Base-by-base conservation (phyloP, 176 grass and related monocot species). In the Musa itinerans region DNA sequence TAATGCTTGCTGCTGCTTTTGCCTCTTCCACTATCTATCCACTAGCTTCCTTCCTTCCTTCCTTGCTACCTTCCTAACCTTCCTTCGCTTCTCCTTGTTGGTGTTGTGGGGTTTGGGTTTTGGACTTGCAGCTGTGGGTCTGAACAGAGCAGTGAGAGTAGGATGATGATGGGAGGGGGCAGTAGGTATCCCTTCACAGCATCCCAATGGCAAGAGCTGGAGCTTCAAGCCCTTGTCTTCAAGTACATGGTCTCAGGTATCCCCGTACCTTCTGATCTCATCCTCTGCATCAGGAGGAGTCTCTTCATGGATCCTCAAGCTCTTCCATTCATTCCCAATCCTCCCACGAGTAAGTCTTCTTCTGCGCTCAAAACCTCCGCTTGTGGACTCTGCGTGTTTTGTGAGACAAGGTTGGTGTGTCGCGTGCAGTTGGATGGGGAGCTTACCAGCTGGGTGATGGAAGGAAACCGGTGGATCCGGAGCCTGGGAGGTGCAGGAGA, bases 401-500 rank as follows among this genome's bases (percentile, higher is more conserved):
- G 17, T 61, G 16, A 61, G 17, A 15, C n/a, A 21, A 20, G 7
- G n/a, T 61, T 61, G 3, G 7, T 15, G n/a, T 61, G 26, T 68
- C 15, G 21, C 14, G 14, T 68, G 24, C 75, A 84, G 82, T 73
- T 63, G 69, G 82, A 23, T 84, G 82, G 82, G 82, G 68, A 34
- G 68, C 29, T 17, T 65, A 72, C 22, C 82, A 74, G 53, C 68
- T 72, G 48, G 56, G 75, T 74, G 78, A 73, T 8, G 82, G 49
- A 3, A 68, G 82, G 68, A 84, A 72, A 67, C 50, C 52, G 16
- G 83, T 76, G 78, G 83, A 85, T 48, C 70, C 77, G n/a, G 83
- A 85, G 79, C 83, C 78, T 0, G 83, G 83, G 58, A 69, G 83
- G 83, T 85, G 83, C 65, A 56, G 83, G 62, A 80, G 83, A 71